Percentiles rank a stretch among this genome's conserved stretches.
phyloP scores from a whole-genome alignment of 2,329 filamentous ascomycete genomes.

The Scedosporium aurantiacum region DNA sequence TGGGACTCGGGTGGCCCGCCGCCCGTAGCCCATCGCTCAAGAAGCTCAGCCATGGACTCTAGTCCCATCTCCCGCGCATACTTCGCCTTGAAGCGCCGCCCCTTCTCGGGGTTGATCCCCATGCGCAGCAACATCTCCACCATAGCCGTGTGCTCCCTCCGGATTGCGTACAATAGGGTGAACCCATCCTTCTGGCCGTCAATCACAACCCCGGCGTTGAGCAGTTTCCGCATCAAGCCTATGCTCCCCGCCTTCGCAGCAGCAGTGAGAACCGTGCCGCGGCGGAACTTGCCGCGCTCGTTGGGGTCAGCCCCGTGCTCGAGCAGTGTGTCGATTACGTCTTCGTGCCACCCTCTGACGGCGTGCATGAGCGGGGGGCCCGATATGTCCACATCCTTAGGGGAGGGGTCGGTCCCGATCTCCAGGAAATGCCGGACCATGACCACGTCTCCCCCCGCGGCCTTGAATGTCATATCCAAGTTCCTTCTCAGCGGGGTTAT shows the following conservation, averaged over 20 bases:
- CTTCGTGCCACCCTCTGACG: background rate
- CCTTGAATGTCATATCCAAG: background rate
- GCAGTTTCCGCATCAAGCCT: background rate
- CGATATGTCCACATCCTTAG: background rate
- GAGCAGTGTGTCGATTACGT: background rate
- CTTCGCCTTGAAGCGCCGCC: background rate
- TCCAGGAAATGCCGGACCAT: background rate
- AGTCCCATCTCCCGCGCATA: background rate
- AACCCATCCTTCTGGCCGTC: background rate
- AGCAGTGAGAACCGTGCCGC: background rate
- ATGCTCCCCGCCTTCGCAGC: constrained; percentile 1
- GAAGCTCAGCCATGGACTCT: constrained; percentile 3
- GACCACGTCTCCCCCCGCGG: background rate
- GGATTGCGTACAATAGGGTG: background rate
- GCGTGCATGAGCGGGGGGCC: constrained; percentile 1
- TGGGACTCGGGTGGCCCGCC: background rate
- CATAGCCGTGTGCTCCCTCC: constrained; percentile 2
- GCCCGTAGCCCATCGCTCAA: background rate
- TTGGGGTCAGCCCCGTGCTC: background rate
- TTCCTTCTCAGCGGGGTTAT: background rate
- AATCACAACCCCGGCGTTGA: background rate
- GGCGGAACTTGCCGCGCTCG: background rate
- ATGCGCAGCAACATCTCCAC: background rate
- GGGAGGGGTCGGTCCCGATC: background rate
- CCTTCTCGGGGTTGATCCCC: no score